phyloP scores from a whole-genome alignment of 495 filamentous ascomycete species.

The Penicillium crystallinum region DNA sequence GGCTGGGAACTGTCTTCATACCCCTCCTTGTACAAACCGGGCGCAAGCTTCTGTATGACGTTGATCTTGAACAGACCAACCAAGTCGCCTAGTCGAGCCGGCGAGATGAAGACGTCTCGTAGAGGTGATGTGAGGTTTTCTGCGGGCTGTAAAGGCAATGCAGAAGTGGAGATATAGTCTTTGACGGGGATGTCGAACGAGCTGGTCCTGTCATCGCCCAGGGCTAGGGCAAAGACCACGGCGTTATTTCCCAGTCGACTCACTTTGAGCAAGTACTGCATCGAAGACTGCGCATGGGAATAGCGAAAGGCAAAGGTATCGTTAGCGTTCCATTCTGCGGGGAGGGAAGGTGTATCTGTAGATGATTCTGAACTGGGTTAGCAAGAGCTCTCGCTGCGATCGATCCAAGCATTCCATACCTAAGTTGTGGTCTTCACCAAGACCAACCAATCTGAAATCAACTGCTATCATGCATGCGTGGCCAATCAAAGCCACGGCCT shows the following conservation, averaged over 20 bases:
- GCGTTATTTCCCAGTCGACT: slow-evolving; percentile 78
- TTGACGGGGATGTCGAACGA: slow-evolving; percentile 68
- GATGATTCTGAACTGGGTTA: slow-evolving; percentile 37
- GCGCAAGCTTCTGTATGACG: slow-evolving; percentile 75
- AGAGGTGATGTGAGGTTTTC: slow-evolving; percentile 44
- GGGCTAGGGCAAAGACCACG: slow-evolving; percentile 70
- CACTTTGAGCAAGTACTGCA: slow-evolving; percentile 77
- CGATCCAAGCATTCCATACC: slow-evolving; percentile 35
- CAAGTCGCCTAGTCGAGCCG: slow-evolving; percentile 60
- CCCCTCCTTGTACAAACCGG: slow-evolving; percentile 67
- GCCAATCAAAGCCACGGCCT: slow-evolving; percentile 77
- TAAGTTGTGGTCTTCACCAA: slow-evolving; percentile 71
- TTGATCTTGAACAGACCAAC: slow-evolving; percentile 63
- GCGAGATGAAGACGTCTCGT: slow-evolving; percentile 67
- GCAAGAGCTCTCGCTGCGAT: not conserved
- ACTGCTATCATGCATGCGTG: slow-evolving; percentile 80
- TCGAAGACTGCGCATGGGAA: slow-evolving; percentile 80
- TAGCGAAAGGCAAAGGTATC: slow-evolving; percentile 77
- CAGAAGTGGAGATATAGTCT: slow-evolving; percentile 67
- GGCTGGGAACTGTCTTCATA: slow-evolving; percentile 55
- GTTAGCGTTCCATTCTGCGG: slow-evolving; percentile 70
- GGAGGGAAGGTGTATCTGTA: slow-evolving; percentile 55
- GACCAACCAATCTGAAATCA: slow-evolving; percentile 76
- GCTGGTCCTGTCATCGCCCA: slow-evolving; percentile 75
- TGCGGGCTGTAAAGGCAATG: slow-evolving; percentile 48